Evolutionary conservation across 176 grass and related monocot genomes (phyloP), one percentile per base, ranked within the genome.

Genomic region (Dactylis glomerata): DNA sequence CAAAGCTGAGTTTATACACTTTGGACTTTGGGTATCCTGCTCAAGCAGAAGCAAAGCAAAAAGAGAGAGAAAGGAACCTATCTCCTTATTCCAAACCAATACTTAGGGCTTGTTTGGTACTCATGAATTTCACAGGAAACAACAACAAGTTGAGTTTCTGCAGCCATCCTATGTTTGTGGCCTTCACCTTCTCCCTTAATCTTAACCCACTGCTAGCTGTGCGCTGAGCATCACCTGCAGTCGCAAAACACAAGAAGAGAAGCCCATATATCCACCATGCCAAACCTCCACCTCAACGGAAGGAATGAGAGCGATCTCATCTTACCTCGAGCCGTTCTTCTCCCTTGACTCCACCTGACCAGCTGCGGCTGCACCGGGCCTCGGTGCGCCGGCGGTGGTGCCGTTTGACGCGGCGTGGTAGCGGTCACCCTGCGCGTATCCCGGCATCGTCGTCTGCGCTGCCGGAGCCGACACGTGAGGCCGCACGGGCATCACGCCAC

Each of bases 251-350:
- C 16, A 83, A 41, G 6, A 41, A 41, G 36, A 78, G 73, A 78
- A 69, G 72, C 68, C 68, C 54, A 55, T 24, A 32, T 46, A 31
- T 74, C 27, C 41, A 27, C 51, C 63, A 41, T 24, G 45, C 33
- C 33, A 42, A 78, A 78, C 54, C 62, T 76, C 65, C 31, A 26
- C 38, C 14, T 74, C 23, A 38, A 10, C 40, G 12, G 30, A 76
- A 42, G 10, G 8, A 87, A 59, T 10, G 22, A 57, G 11, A 32
- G 31, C 1, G 26, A 23, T 34, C 20, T 52, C 16, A 55, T 22
- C 75, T 89, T 85, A 89, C 49, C 83, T 89, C 19, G 61, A 20
- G 72, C 9, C 17, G 83, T 14, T 54, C 65, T 55, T 86, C 52
- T 82, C 62, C 31, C 38, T 62, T 1, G 52, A 32, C 8, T 72